Evolutionary conservation across 2,329 filamentous ascomycete species (phyloP).

Genomic region (Aspergillus spinulosporus): DNA sequence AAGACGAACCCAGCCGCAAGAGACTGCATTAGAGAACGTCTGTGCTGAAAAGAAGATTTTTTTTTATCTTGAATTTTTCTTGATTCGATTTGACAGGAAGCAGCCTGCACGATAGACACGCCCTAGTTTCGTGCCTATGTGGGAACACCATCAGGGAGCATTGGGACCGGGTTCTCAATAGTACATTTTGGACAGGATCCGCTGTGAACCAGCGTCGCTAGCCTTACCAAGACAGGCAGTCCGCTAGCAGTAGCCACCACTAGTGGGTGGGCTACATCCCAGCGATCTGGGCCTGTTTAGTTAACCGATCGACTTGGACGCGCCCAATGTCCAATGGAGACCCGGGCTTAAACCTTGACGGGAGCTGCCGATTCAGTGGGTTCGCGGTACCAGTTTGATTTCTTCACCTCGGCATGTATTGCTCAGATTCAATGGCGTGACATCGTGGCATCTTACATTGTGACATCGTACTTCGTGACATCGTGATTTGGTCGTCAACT

Average conservation of each 20-base stretch:
- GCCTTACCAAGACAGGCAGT: not conserved
- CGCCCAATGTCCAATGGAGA: not conserved
- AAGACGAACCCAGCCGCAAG: not conserved
- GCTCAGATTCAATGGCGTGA: not conserved
- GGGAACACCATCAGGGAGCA: not conserved
- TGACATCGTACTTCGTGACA: not conserved
- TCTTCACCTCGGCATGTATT: not conserved
- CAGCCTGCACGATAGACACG: not conserved
- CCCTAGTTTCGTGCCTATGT: not conserved
- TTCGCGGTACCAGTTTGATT: not conserved
- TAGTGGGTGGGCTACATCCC: conserved; percentile 12
- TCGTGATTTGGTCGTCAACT: not conserved
- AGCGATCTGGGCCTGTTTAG: conserved; percentile 9
- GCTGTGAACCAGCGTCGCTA: not conserved
- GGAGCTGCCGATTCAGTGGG: conserved; percentile 15
- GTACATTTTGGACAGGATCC: not conserved
- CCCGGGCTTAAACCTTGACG: not conserved
- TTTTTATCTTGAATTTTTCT: not conserved
- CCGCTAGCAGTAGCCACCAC: conserved; percentile 1
- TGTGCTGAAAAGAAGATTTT: not conserved
- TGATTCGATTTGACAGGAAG: not conserved
- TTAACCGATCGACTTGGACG: not conserved
- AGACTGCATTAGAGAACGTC: not conserved
- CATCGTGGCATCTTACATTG: too few species aligned
- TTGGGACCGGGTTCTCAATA: not conserved